Evolutionary conservation across 306 rosid species (phyloP).

Genomic region (Casuarina equisetifolia): DNA sequence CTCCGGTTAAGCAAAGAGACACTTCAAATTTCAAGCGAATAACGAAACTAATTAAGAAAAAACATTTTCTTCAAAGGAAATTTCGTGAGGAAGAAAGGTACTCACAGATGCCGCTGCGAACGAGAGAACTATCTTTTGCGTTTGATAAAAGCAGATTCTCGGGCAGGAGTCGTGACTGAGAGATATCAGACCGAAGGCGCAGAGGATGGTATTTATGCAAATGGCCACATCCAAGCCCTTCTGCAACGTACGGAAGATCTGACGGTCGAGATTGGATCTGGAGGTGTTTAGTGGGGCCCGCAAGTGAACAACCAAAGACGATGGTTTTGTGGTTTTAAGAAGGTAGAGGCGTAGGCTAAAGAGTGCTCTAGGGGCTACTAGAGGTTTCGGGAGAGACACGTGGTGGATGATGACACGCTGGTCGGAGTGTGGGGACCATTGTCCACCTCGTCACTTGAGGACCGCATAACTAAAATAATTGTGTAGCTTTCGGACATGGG

Average conservation of each 20-base stretch:
- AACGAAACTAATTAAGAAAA: not conserved
- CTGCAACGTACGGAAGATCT: not conserved
- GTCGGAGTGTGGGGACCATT: not conserved
- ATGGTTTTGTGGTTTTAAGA: too few species aligned
- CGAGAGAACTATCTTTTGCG: not conserved
- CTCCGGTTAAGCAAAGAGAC: not conserved
- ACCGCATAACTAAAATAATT: too few species aligned
- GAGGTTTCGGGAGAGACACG: constrained; percentile 47
- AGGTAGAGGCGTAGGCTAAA: constrained; percentile 21
- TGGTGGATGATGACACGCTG: constrained; percentile 18
- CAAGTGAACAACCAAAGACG: not conserved
- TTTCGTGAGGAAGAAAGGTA: not conserved
- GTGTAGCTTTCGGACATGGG: too few species aligned
- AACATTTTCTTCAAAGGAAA: not conserved
- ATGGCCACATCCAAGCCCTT: not conserved
- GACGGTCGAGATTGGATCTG: not conserved
- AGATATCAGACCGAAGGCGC: accelerated
- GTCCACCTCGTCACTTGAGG: not conserved
- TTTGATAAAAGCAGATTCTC: not conserved
- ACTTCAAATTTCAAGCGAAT: constrained; percentile 6
- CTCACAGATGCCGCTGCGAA: not conserved
- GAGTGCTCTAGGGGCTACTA: constrained; percentile 36
- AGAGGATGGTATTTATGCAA: not conserved
- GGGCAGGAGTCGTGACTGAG: not conserved
- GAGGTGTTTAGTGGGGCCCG: not conserved